Conservation (phyloP, 306 rosid genomes). For the Luffa aegyptiaca region DNA sequence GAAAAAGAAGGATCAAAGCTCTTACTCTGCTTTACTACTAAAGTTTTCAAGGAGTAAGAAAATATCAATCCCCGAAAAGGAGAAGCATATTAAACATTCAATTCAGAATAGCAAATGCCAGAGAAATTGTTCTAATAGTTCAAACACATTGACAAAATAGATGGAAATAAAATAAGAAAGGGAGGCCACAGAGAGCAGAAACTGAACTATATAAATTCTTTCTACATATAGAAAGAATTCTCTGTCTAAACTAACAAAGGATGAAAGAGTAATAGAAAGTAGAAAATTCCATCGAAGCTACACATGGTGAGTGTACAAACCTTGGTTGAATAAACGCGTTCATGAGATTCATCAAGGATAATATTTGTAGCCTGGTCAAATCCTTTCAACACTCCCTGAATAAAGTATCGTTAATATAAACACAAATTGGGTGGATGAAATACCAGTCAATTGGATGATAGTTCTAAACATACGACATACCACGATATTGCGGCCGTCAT, state of each 20-base stretch:
- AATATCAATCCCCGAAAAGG: background rate
- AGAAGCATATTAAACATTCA: background rate
- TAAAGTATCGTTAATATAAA: background rate
- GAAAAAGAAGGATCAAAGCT: background rate
- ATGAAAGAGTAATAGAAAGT: background rate
- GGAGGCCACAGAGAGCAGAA: background rate
- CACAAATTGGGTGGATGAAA: background rate
- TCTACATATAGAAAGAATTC: background rate
- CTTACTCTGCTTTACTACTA: background rate
- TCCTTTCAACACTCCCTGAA: conserved; percentile 84
- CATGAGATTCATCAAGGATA: conserved; percentile 96
- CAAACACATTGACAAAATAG: background rate
- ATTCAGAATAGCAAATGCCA: background rate
- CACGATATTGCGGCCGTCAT: conserved; percentile 94
- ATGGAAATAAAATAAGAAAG: background rate
- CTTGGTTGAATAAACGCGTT: conserved; percentile 93
- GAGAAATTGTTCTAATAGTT: background rate
- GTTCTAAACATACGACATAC: conserved; percentile 21
- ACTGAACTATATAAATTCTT: background rate
- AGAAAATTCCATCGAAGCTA: background rate
- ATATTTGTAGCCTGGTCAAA: conserved; percentile 97
- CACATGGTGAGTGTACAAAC: conserved; percentile 21
- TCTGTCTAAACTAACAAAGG: background rate
- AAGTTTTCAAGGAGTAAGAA: background rate
- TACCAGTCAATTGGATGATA: conserved; percentile 1